These are phyloP conservation scores for Metroxylon sagu DNA, from an alignment of 176 grass and related monocot genomes.

Conservation along the genomic window DNA sequence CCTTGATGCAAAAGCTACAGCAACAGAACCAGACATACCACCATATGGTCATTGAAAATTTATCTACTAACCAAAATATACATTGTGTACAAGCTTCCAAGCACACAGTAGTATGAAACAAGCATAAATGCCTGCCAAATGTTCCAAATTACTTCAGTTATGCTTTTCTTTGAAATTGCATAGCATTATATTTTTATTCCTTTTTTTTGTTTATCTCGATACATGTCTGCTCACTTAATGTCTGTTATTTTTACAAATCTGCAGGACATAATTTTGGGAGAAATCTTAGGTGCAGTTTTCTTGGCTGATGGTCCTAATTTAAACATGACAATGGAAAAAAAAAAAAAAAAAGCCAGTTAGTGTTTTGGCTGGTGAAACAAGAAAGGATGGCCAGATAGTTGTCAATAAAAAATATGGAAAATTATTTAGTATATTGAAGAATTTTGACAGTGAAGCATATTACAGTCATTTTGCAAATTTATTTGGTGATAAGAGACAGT, in stretches of 20 bases:
- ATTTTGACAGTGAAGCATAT: slow-evolving; percentile 38
- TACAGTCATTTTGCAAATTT: slow-evolving; percentile 32
- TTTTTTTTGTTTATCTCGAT: too few species aligned
- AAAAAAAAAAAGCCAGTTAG: slow-evolving; percentile 18
- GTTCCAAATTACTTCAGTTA: too few species aligned
- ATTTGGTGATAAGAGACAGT: slow-evolving; percentile 36
- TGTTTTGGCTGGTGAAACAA: slow-evolving; percentile 18
- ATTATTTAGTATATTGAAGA: slow-evolving; percentile 23
- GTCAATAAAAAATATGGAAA: slow-evolving; percentile 24
- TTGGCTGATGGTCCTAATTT: slow-evolving; percentile 33
- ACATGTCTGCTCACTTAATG: too few species aligned
- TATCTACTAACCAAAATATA: too few species aligned
- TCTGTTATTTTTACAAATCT: too few species aligned
- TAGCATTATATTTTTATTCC: too few species aligned
- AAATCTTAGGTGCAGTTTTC: slow-evolving; percentile 61
- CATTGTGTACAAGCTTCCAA: too few species aligned
- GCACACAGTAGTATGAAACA: too few species aligned
- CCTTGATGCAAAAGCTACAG: slow-evolving; percentile 4
- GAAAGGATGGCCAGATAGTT: slow-evolving; percentile 36
- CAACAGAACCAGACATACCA: slow-evolving; percentile 3
- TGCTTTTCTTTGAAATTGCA: too few species aligned
- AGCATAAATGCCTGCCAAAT: too few species aligned
- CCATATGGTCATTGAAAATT: slow-evolving; percentile 10
- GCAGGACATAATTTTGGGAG: slow-evolving; percentile 59
- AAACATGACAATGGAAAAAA: slow-evolving; percentile 16